Base-by-base conservation (phyloP, 352 stramenopile genomes). In the Phytophthora kernoviae region DNA sequence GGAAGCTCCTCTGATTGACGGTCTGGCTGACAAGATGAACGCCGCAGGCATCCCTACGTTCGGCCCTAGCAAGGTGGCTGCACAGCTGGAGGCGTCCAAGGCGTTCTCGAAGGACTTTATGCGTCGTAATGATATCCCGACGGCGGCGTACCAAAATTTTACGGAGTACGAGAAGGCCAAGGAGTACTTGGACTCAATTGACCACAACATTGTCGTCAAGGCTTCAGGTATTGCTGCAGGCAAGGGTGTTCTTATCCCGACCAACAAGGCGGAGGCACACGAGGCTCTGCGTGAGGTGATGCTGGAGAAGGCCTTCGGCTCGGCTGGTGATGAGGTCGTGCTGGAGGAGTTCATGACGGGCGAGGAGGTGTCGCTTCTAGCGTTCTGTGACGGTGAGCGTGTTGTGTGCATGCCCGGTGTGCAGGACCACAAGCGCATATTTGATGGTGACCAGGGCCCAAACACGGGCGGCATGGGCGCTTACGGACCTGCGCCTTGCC, bases 381-480 rank as follows among this genome's bases (percentile, higher is more conserved):
- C 97, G 18, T 98, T 99, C 64, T 98, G 92, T 61, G 98, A 99
- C 68, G 98, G 98, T 34, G 96, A 98, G 62, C 94, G 80, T 32
- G 93, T 97, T 1, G 70, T 97, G 34, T 90, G 96, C 33, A 98
- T 99, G 96, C 97, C 97, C 30, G 89, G 96, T 17, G 96, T 96
- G 9, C 97, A 99, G 73, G 98, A 99, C 87, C 98, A 99, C 84
- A 99, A 99, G 82, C 93, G 97, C 44, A 97, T 98, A 34, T 90
- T 96, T 15, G 98, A 99, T 66, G 91, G 93, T 54, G 98, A 99
- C 77, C 69, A 96, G 60, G 98, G 98, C 1, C 88, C 98, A 15
- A 99, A 99, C 87, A 99, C 98, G 7, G 98, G 98, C 18, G 87
- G 98, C 57, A 99, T 99, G 98, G 98, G 98, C 27, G 98, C 97